Base-by-base conservation (phyloP, 352 stramenopile species). In the Globisporangium middletonii region DNA sequence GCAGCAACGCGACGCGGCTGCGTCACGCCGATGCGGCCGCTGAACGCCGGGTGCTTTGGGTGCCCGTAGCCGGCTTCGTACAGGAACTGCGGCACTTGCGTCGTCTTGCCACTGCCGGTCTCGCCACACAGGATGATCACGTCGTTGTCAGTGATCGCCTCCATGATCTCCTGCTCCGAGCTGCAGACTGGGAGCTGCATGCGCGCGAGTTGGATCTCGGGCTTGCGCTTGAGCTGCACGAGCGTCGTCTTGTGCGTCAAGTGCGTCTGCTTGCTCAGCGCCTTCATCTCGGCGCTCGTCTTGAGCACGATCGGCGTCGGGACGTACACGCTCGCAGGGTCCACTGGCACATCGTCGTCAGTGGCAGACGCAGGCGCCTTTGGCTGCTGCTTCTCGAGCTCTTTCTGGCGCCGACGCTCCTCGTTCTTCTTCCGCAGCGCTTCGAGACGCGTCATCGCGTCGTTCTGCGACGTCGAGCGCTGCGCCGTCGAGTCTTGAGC, bases 111-210 rank as follows among this genome's bases (percentile, higher is more conserved):
- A 76, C 81, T 97, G 27, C 97, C 97, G 9, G 97, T 99, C 60
- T 99, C 97, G 67, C 94, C 96, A 65, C 96, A 99, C 7, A 99
- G 58, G 50, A 99, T 98, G 16, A 98, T 86, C n/a, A 99, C 96
- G 67, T 98, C 91, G 62, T 98, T 92, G 1, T 92, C 71, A 13
- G 75, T 75, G 55, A 99, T 96, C 0, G 95, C 82, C 65, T 99
- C 97, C 76, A 99, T 98, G 60, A 99, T 99, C 77, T 99, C 97
- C 73, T 98, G 97, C 71, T 99, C 97, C 63, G 98, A 99, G 28
- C 79, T 89, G 63, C 94, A 98, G 38, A 99, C 96, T 3, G 97
- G 97, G 35, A 99, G 80, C 71, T 98, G 81, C 77, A 96, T 98
- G 52, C 97, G 89, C 38, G 75, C 75, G 57, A 96, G 65, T 63